Base-by-base conservation (phyloP, 345 rosid genomes). In the Lenwebbia sp. region DNA sequence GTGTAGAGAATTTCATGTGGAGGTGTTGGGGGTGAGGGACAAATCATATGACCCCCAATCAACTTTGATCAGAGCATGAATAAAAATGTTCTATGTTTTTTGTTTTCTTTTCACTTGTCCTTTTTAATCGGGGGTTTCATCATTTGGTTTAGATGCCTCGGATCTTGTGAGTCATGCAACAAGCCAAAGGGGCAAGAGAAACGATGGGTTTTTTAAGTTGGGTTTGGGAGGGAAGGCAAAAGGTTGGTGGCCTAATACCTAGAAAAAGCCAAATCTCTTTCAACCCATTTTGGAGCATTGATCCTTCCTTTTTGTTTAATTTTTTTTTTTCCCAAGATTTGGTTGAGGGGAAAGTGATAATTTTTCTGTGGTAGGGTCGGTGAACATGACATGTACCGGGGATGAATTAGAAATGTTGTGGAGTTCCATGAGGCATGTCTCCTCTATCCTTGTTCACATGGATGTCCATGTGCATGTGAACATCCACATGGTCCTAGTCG, bases 1-100 rank as follows among this genome's bases (percentile, higher is more conserved):
- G 83, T 86, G 92, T 91, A 92, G 87, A 93, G 92, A 95, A 86
- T 91, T 91, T 95, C 95, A 92, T 92, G 95, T 92, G 93, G 91
- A 90, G 89, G 83, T 95, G 93, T 90, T 92, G 92, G 95, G 86
- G 87, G 83, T 84, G 47, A 90, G 89, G 86, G 90, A 94, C 88
- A 90, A 90, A 91, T 91, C 89, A 91, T 82, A 86, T 84, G 88
- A 52, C 89, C 89, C 83, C 84, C 37, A 74, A 86, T 83, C 88
- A 25, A 37, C 85, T 70, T 65, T n/a, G n/a, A 33, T 47, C 37
- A 83, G 28, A 57, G 54, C 84, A 82, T 82, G 62, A 40, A 62
- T 37, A 40, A 12, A 83, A 41, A 75, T 28, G 47, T 49, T 84
- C 21, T 12, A 15, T 2, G 52, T 83, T 44, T 30, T 49, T 49